Base-by-base conservation (phyloP, 129 eudicot genomes). In the Tagetes erecta region DNA sequence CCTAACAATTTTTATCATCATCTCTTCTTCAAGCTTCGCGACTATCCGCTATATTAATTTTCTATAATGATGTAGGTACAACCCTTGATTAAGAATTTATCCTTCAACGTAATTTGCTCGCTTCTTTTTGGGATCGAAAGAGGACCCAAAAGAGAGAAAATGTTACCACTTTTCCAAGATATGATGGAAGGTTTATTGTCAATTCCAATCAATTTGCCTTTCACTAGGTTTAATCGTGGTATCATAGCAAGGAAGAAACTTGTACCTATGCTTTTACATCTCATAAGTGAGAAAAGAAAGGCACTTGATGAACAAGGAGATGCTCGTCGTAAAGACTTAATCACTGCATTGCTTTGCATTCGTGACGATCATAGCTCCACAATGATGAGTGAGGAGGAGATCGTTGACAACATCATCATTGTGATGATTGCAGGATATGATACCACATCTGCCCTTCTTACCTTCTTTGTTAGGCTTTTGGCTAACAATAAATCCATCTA, bases 371-470 rank as follows among this genome's bases (percentile, higher is more conserved):
- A 72, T 58, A 47, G 38, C 30, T 80, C 80, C 13, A 4, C n/a
- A 20, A 20, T 39, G 14, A 67, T 72, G 77, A 76, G 82, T 0
- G 80, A 80, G 45, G 84, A 80, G 40, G 87, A 84, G 78, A 84
- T 84, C 72, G 55, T 80, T 39, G 84, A 84, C 80, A 84, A 84
- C 40, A 10, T 63, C 58, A 20, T 76, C 11, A 1, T 67, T 30
- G 45, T 76, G 59, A 76, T 84, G 84, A 20, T 84, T 60, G 87
- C 87, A 35, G 84, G 87, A 30, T 76, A 84, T 45, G 87, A 80
- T 35, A 76, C 84, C 33, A 75, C 84, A 1, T 80, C 87, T 0
- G 8, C 62, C 20, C 87, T 84, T 71, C 33, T 84, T 52, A 80
- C 88, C 4, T 84, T 80, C 67, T 73, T 77, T 68, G 67, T 84